phyloP scores from a whole-genome alignment of 257 asterid species.

The Solanum microdontum region DNA sequence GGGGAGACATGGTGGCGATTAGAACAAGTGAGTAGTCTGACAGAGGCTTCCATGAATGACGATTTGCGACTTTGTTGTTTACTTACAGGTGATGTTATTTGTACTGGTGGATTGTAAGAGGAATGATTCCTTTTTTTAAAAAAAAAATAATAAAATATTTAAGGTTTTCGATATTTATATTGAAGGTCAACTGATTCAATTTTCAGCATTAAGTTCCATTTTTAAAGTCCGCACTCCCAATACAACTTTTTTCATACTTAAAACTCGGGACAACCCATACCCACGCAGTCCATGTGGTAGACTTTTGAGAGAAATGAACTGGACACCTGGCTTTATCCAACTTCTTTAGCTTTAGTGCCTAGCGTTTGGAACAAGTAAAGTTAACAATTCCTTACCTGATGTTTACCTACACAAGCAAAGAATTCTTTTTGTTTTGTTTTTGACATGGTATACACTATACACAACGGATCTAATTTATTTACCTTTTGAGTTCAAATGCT shows the following conservation, averaged over 20 bases:
- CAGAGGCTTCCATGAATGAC: conserved; percentile 37
- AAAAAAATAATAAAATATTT: too few species aligned
- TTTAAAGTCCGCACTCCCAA: too few species aligned
- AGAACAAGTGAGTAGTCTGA: conserved; percentile 28
- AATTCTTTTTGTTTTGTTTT: background rate
- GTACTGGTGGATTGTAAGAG: background rate
- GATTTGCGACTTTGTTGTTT: background rate
- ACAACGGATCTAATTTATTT: background rate
- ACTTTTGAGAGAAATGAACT: background rate
- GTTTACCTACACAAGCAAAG: background rate
- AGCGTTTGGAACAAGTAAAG: background rate
- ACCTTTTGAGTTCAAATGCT: background rate
- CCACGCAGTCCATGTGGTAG: background rate
- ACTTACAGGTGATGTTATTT: background rate
- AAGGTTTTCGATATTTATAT: too few species aligned
- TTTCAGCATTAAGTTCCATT: too few species aligned
- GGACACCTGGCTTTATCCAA: background rate
- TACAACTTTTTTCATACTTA: too few species aligned
- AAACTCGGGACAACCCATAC: too few species aligned
- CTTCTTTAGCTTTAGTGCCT: background rate
- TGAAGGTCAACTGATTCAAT: too few species aligned
- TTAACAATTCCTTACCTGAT: background rate
- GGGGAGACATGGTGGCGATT: conserved; percentile 16
- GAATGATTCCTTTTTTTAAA: too few species aligned
- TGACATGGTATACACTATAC: background rate